Conservation (phyloP, 73 alveolate species). For the Tetrahymena borealis region DNA sequence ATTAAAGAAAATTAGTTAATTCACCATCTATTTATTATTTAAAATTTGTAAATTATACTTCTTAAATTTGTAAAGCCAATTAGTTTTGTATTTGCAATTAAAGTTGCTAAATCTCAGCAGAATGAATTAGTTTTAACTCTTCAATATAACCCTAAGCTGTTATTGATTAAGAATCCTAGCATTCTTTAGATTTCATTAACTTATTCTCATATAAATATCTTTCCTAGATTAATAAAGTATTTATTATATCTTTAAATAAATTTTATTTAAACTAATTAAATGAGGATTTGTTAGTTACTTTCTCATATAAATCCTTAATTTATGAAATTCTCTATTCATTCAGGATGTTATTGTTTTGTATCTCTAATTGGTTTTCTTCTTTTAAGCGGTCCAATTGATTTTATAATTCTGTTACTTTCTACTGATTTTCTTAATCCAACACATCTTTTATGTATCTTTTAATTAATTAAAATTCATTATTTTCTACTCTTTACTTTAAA, state of each 20-base stretch:
- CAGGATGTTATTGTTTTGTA: neutral
- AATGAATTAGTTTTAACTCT: neutral
- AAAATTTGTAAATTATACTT: neutral
- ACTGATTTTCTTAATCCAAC: neutral
- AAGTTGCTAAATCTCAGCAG: neutral
- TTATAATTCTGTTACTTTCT: neutral
- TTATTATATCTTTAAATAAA: neutral
- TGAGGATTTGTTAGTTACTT: neutral
- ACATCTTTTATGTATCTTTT: neutral
- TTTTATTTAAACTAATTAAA: neutral
- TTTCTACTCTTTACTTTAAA: neutral
- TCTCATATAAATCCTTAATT: neutral
- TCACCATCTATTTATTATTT: neutral
- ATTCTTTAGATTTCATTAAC: neutral
- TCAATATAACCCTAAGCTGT: neutral
- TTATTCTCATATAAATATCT: neutral
- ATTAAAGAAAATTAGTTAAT: neutral
- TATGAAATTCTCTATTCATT: neutral
- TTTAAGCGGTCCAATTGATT: neutral
- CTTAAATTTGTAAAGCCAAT: neutral
- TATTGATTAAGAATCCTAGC: neutral
- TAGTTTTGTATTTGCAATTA: neutral
- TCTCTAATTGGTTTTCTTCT: neutral
- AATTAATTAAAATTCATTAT: neutral
- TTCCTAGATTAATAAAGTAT: too few species aligned